phyloP scores from a whole-genome alignment of 441 rosid genomes.

The Daphne laureola region DNA sequence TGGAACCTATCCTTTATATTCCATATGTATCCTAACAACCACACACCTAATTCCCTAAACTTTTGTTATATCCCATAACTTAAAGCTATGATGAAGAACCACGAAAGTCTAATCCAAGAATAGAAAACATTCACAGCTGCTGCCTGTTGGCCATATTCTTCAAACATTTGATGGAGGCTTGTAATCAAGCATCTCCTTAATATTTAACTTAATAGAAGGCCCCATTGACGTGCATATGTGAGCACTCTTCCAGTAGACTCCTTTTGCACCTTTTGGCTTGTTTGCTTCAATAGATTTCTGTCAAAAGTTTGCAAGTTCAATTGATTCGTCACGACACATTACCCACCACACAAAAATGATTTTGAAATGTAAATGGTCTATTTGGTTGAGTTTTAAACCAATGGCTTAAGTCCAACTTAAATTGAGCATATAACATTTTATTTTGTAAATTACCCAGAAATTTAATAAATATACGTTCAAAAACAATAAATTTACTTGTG shows the following conservation, averaged over 20 bases:
- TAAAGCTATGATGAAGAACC: conserved; percentile 10
- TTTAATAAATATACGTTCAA: too few species aligned
- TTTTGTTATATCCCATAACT: too few species aligned
- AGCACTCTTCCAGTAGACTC: conserved; percentile 94
- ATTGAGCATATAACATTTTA: too few species aligned
- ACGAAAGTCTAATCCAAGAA: conserved; percentile 13
- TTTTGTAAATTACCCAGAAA: too few species aligned
- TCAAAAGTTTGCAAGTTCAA: conserved; percentile 1
- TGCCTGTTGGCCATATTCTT: conserved; percentile 10
- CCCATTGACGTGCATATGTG: conserved; percentile 96
- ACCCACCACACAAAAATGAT: too few species aligned
- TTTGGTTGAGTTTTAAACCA: too few species aligned
- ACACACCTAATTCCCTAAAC: too few species aligned
- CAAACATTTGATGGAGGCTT: conserved; percentile 40
- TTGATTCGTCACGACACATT: too few species aligned
- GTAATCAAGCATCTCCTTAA: conserved; percentile 85
- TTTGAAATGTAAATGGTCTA: too few species aligned
- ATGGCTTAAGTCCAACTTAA: too few species aligned
- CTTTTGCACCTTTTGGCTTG: conserved; percentile 96
- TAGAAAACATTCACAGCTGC: conserved; percentile 16
- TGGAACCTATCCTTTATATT: background rate
- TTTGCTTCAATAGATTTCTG: conserved; percentile 95
- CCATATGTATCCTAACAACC: background rate
- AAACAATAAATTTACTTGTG: too few species aligned
- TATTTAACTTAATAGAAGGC: conserved; percentile 77